Conservation (phyloP, 495 filamentous ascomycete genomes). For the Evernia prunastri region DNA sequence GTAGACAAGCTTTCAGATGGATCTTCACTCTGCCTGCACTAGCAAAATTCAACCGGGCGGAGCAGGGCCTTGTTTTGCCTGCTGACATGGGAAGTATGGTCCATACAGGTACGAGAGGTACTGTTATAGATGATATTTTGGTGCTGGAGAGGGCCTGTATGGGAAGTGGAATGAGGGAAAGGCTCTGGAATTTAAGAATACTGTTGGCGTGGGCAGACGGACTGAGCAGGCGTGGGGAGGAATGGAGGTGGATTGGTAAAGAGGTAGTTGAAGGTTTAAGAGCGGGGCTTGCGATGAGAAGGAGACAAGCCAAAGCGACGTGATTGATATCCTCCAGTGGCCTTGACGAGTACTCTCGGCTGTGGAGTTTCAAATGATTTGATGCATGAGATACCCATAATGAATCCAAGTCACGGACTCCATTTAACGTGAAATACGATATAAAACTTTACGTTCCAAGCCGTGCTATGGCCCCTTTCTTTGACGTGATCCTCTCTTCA, state of each 20-base stretch:
- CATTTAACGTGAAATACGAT: neutral
- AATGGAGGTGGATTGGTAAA: slow-evolving; percentile 32
- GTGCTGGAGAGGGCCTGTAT: slow-evolving; percentile 58
- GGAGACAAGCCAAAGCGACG: slow-evolving; percentile 32
- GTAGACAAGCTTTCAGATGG: slow-evolving; percentile 59
- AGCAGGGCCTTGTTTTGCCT: slow-evolving; percentile 67
- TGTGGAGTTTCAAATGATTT: neutral
- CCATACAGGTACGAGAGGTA: slow-evolving; percentile 47
- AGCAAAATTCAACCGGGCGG: slow-evolving; percentile 62
- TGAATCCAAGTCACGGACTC: neutral
- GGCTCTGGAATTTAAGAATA: slow-evolving; percentile 65
- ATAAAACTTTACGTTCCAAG: neutral
- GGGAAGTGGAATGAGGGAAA: slow-evolving; percentile 55
- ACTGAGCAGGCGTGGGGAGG: slow-evolving; percentile 31
- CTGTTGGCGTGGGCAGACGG: slow-evolving; percentile 78
- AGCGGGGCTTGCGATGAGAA: slow-evolving; percentile 35
- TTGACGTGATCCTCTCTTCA: neutral
- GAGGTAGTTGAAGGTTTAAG: slow-evolving; percentile 32
- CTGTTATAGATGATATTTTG: slow-evolving; percentile 72
- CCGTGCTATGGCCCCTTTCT: neutral
- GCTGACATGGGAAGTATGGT: slow-evolving; percentile 40
- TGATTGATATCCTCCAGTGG: neutral
- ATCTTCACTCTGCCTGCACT: slow-evolving; percentile 62
- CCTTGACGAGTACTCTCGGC: neutral
- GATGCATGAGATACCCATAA: neutral